Conservation (phyloP, 345 rosid genomes). For the Murraya koenigii region DNA sequence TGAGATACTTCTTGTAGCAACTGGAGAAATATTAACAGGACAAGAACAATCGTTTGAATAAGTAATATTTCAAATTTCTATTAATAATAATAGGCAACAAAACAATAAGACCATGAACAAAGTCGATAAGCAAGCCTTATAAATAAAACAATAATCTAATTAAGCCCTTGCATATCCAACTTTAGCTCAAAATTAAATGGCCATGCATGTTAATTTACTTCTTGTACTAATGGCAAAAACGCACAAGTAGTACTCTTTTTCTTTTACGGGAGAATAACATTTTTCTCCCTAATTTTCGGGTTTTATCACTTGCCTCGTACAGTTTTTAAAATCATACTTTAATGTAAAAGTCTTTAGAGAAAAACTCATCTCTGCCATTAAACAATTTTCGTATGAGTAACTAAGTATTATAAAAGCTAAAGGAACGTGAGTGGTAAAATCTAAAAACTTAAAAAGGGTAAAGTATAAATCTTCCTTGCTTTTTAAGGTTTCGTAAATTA, state of each 20-base stretch:
- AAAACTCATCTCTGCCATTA: neutral
- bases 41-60: no score
- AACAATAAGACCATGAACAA: neutral
- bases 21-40: no score
- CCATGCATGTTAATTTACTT: neutral
- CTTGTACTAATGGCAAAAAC: neutral
- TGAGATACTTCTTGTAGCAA: neutral
- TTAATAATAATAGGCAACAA: neutral
- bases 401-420: no score
- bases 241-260: no score
- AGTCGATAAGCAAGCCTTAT: neutral
- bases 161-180: neutral
- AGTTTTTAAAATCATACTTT: neutral
- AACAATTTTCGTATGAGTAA: no score
- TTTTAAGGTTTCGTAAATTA: no score
- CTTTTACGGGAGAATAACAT: no score
- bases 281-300: no score
- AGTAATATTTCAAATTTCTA: no score
- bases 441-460: neutral
- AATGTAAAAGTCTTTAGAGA: neutral
- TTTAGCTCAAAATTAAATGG: neutral
- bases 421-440: neutral
- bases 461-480: no score
- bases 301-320: neutral
- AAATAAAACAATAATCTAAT: neutral